Percentiles rank a stretch among this genome's conserved stretches.
phyloP scores from a whole-genome alignment of 129 eudicot species.

The Pulicaria dysenterica region DNA sequence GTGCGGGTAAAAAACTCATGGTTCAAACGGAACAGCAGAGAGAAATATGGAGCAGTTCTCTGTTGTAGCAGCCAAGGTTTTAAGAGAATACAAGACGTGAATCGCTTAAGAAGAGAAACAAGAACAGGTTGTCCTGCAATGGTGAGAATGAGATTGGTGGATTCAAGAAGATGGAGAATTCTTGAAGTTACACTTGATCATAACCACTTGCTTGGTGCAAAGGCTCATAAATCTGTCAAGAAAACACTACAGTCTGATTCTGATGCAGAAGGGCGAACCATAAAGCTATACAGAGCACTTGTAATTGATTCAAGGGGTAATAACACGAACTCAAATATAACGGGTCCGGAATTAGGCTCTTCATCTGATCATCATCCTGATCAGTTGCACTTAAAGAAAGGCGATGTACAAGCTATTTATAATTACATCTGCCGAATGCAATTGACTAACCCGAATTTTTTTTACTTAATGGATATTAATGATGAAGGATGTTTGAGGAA shows the following conservation, averaged over 20 bases:
- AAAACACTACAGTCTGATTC: constrained; percentile 46
- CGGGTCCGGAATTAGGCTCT: constrained; percentile 40
- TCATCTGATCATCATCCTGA: constrained; percentile 47
- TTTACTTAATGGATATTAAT: constrained; percentile 70
- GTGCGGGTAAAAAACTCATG: constrained; percentile 90
- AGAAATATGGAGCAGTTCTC: constrained; percentile 88
- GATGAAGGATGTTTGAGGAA: constrained; percentile 67
- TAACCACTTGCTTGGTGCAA: constrained; percentile 72
- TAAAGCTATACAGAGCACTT: constrained; percentile 67
- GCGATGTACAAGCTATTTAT: constrained; percentile 83
- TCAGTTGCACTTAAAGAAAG: constrained; percentile 66
- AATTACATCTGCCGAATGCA: constrained; percentile 90
- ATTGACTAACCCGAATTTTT: constrained; percentile 84
- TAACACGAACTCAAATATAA: constrained; percentile 37
- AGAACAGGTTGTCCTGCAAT: constrained; percentile 96
- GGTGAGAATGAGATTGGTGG: constrained; percentile 82
- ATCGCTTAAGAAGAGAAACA: constrained; percentile 74
- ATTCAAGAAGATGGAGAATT: constrained; percentile 85
- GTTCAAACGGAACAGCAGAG: constrained; percentile 84
- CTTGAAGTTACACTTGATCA: constrained; percentile 83
- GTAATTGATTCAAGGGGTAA: constrained; percentile 69
- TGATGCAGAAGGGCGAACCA: constrained; percentile 53
- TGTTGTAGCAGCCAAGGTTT: constrained; percentile 96
- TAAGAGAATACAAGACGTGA: constrained; percentile 74
- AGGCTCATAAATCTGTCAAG: constrained; percentile 51